phyloP scores from a whole-genome alignment of 2,329 filamentous ascomycete species.

The Curvularia eragrostidis region DNA sequence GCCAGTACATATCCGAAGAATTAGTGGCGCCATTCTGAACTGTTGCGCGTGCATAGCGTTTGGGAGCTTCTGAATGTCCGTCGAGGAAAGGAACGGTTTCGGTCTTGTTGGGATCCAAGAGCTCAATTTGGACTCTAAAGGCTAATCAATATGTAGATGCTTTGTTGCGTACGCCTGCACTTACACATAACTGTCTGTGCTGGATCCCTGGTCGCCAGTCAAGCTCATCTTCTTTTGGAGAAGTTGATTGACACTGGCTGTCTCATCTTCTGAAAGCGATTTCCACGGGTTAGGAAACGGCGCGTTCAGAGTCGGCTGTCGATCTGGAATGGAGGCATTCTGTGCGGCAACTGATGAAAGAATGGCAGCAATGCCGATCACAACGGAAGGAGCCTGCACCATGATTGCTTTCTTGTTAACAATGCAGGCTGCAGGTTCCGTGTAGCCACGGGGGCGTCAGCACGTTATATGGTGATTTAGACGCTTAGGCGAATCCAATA shows the following conservation, averaged over 20 bases:
- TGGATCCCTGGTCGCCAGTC: constrained; percentile 18
- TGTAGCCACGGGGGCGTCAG: not conserved
- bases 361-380: constrained; percentile 11
- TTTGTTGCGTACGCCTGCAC: not conserved
- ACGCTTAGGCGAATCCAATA: not conserved
- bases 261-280: constrained; percentile 19
- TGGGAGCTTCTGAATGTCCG: constrained; percentile 16
- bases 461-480: constrained; percentile 8
- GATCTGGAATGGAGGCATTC: constrained; percentile 4
- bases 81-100: constrained; percentile 27
- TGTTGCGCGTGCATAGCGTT: constrained; percentile 31
- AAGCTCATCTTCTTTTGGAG: constrained; percentile 17
- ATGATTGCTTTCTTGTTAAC: not conserved
- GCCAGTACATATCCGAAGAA: constrained; percentile 41
- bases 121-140: constrained; percentile 15
- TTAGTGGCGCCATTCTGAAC: constrained; percentile 22
- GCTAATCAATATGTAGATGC: constrained; percentile 1
- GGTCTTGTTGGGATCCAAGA: constrained; percentile 33
- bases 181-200: constrained; percentile 24
- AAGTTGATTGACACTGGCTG: constrained; percentile 15
- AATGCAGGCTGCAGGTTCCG: not conserved
- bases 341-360: constrained; percentile 10
- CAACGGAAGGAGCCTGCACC: constrained; percentile 9
- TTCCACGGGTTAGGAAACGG: constrained; percentile 22
- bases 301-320: constrained; percentile 17